Evolutionary conservation across 2,329 filamentous ascomycete species (phyloP), one percentile per base, ranked within the genome.

Genomic region (Phaeosphaeria sp.): DNA sequence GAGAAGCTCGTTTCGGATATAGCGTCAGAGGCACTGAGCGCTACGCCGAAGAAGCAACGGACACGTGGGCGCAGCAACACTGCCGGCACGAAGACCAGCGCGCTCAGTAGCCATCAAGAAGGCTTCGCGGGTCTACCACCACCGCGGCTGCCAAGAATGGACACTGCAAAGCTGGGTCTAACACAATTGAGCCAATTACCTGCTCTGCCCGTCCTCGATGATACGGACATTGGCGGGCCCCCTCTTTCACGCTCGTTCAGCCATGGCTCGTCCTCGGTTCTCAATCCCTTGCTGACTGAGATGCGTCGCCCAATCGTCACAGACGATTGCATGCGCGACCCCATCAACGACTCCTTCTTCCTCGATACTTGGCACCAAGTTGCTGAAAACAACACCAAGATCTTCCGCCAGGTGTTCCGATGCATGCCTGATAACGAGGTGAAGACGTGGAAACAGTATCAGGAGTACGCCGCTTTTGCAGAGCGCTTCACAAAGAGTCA

Each of bases 381-480:
- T 52, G 95, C 95, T 0, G 88, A 90, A 62, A 98, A 98, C 81
- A 99, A 99, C 75, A 99, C 95, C 2, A 94, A 93, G 73, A 85
- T 99, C 48, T 99, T 91, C 80, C 90, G 95, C 30, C 88, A 90
- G 60, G 94, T 99, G 9, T 99, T 99, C 81, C 89, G 93, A 47
- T 97, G 93, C 77, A 96, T 96, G 91, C 95, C 95, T 1, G 95
- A 99, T 75, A 97, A 89, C 51, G 92, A 97, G 72, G 95, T 97
- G 23, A 89, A 88, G 63, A 94, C 90, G 44, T 99, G 95, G 95
- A 89, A 90, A 65, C 91, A 96, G 63, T 99, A 99, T 78, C 90
- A 91, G 62, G 90, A 96, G 65, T 96, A 90, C 72, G 84, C 86
- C 53, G 84, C 88, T 4, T 98, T 97, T 74, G 84, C 85, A 18